Conservation (phyloP, 2,329 filamentous ascomycete genomes). For the Alternaria conjuncta region DNA sequence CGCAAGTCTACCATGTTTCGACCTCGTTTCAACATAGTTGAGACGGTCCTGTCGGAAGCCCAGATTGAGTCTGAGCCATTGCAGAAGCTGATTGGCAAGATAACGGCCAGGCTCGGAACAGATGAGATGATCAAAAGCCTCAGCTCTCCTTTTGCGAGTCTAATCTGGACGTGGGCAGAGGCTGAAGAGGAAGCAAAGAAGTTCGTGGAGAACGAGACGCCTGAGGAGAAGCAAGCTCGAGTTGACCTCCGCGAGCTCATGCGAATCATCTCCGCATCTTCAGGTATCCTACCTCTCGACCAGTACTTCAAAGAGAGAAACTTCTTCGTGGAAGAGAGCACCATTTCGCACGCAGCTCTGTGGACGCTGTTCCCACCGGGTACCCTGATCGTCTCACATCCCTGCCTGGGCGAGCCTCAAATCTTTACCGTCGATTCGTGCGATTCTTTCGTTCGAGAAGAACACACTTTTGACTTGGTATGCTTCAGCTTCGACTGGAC, state of each 20-base stretch:
- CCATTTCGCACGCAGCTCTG: background rate
- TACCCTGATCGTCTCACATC: background rate
- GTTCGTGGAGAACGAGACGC: background rate
- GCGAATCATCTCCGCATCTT: background rate
- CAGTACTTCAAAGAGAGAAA: background rate
- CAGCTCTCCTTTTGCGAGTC: background rate
- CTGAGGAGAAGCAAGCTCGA: background rate
- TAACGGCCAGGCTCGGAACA: background rate
- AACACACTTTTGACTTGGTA: background rate
- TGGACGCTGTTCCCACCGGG: background rate
- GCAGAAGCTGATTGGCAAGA: background rate
- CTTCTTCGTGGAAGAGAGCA: background rate
- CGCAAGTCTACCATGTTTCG: background rate
- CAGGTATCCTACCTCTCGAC: background rate
- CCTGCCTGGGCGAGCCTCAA: background rate
- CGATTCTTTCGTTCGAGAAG: background rate
- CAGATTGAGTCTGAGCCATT: background rate
- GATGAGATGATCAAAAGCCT: background rate
- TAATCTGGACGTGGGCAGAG: background rate
- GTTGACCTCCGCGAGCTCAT: background rate
- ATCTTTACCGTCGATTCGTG: background rate
- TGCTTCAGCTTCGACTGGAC: background rate
- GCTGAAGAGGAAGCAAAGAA: background rate
- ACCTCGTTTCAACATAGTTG: background rate
- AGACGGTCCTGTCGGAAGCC: background rate